Conservation (phyloP, 129 eudicot species). For the Calendula officinalis region DNA sequence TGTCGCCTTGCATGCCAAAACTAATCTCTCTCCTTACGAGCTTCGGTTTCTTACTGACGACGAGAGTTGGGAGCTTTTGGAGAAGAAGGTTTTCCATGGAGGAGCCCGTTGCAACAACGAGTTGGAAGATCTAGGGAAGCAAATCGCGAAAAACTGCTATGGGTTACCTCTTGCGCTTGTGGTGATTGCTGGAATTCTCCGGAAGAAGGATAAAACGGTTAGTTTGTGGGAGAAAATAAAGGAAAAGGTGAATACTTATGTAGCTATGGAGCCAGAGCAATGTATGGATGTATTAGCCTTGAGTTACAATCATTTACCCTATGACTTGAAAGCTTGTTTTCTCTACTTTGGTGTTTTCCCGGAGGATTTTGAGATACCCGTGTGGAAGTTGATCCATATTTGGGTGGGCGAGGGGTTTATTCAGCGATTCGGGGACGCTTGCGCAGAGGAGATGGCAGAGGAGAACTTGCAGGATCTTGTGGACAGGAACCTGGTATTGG, state of each 20-base stretch:
- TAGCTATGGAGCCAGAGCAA: constrained; percentile 34
- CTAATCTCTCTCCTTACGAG: constrained; percentile 6
- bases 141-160: constrained; percentile 35
- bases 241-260: constrained; percentile 32
- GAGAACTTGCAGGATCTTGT: constrained; percentile 48
- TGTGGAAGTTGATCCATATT: constrained; percentile 32
- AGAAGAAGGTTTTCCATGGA: constrained; percentile 33
- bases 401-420: constrained; percentile 59
- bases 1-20: constrained; percentile 17
- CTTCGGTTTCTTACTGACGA: constrained; percentile 24
- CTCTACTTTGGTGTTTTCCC: constrained; percentile 47
- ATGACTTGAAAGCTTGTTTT: constrained; percentile 38
- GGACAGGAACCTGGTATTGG: constrained; percentile 41
- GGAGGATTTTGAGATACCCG: constrained; percentile 42
- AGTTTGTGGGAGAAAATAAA: constrained; percentile 40
- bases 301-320: constrained; percentile 44
- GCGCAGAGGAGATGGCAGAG: constrained; percentile 40
- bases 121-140: constrained; percentile 25
- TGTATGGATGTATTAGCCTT: constrained; percentile 39
- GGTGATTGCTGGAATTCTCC: constrained; percentile 42
- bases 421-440: constrained; percentile 17
- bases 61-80: constrained; percentile 44
- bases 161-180: constrained; percentile 45
- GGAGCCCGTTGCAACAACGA: constrained; percentile 34
- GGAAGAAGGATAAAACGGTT: constrained; percentile 24